phyloP scores from a whole-genome alignment of 352 stramenopile genomes.

The Phytophthora multivora region DNA sequence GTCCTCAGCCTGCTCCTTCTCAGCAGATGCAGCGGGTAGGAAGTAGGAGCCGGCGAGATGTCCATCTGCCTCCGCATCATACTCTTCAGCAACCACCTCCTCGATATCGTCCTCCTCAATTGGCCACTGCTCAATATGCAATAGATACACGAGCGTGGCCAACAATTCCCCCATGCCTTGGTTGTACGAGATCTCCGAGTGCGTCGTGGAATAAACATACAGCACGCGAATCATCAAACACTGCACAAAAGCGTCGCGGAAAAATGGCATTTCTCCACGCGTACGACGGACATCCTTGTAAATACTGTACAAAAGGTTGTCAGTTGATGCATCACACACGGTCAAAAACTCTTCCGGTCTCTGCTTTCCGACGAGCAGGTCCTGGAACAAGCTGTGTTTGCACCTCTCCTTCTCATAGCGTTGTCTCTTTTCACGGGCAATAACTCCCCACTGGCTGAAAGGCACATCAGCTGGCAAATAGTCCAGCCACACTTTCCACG shows the following conservation, averaged over 20 bases:
- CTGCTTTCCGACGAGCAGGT: constrained; percentile 34
- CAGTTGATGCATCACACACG: constrained; percentile 52
- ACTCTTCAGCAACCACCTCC: constrained; percentile 18
- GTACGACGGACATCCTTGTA: constrained; percentile 77
- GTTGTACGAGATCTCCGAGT: constrained; percentile 80
- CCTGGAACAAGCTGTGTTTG: constrained; percentile 41
- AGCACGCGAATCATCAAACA: constrained; percentile 65
- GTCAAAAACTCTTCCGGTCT: constrained; percentile 50
- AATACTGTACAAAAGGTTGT: constrained; percentile 67
- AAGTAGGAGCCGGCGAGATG: constrained; percentile 22
- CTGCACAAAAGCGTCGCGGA: constrained; percentile 52
- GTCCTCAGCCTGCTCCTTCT: constrained; percentile 16
- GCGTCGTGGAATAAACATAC: constrained; percentile 70
- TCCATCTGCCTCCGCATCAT: constrained; percentile 11
- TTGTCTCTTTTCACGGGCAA: constrained; percentile 38
- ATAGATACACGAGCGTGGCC: constrained; percentile 68
- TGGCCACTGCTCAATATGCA: constrained; percentile 75
- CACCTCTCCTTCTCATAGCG: constrained; percentile 47
- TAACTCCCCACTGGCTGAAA: constrained; percentile 52
- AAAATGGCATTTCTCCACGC: constrained; percentile 64
- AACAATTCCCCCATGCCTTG: constrained; percentile 84
- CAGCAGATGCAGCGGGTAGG: constrained; percentile 19
- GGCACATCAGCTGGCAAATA: constrained; percentile 51
- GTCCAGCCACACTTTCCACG: constrained; percentile 77
- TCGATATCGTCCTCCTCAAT: constrained; percentile 17